Evolutionary conservation across 2,329 filamentous ascomycete species (phyloP).

Genomic region (Fusarium secorum): DNA sequence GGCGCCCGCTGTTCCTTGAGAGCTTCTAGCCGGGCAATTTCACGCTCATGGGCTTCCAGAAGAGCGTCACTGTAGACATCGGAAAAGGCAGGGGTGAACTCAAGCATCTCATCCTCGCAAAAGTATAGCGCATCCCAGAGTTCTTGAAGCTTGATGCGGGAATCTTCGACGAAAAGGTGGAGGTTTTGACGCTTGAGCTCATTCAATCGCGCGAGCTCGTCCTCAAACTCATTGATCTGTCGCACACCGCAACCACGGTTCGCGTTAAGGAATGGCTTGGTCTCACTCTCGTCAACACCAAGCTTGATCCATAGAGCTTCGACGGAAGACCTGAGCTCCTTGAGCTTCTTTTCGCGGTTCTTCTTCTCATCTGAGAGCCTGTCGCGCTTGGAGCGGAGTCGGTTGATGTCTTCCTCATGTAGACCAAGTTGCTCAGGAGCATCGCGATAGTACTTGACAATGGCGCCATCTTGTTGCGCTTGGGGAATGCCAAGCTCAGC

Average conservation of each 20-base stretch:
- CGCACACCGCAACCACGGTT: conserved; percentile 92
- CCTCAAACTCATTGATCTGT: conserved; percentile 95
- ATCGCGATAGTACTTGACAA: conserved; percentile 89
- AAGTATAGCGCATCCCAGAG: conserved; percentile 95
- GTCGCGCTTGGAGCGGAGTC: conserved; percentile 77
- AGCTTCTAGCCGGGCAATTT: conserved; percentile 82
- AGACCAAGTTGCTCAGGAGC: conserved; percentile 93
- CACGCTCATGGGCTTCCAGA: conserved; percentile 91
- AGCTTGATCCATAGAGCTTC: conserved; percentile 90
- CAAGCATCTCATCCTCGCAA: conserved; percentile 97
- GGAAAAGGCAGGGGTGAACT: conserved; percentile 95
- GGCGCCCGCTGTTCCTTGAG: conserved; percentile 89
- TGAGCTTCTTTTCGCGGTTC: conserved; percentile 77
- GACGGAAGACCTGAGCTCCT: conserved; percentile 78
- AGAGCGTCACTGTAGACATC: conserved; percentile 97
- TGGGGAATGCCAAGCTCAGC: conserved; percentile 94
- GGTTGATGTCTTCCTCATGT: conserved; percentile 82
- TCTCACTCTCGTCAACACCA: conserved; percentile 81
- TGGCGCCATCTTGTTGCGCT: conserved; percentile 85
- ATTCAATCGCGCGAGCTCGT: conserved; percentile 84
- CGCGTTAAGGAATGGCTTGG: conserved; percentile 82
- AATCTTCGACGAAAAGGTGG: conserved; percentile 95
- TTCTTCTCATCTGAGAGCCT: conserved; percentile 90
- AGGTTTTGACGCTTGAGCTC: conserved; percentile 95
- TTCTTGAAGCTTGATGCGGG: conserved; percentile 87